Evolutionary conservation across 225 moss, liverwort and hornwort genomes (phyloP), one percentile per base, ranked within the genome.

Genomic region (Bryoerythrophyllum caledonicum): DNA sequence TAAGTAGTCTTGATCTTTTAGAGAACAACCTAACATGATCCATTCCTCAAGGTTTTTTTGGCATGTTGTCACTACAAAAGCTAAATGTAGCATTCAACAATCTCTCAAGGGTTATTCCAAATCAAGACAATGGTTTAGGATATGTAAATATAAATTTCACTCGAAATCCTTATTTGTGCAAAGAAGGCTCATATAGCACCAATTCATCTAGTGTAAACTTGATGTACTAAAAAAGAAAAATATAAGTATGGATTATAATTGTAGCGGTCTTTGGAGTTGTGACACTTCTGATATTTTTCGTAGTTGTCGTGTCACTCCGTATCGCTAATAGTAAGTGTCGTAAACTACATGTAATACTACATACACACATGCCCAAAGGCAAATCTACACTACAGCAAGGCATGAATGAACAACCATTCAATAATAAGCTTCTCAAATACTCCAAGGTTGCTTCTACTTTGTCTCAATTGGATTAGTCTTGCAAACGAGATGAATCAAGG

Each of bases 251-350:
- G 88, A 62, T 2, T 74, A 68, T 10, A 38, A 1, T 53, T 12
- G 53, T 21, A 51, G 68, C 32, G 14, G 76, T 90, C 63, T 70
- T 68, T 16, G 81, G 70, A 11, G 82, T 68, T 6, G 75, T n/a
- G 20, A 20, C 74, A 0, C 27, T 77, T 24, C 73, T 86, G 44
- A n/a, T n/a, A n/a, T n/a, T n/a, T n/a, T 25, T 87, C 62, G 44
- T 87, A 6, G 62, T 78, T 78, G 11, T 70, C 74, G 10, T 80
- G 46, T 68, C 63, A 76, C 3, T 73, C 83, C 8, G 76, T 85
- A n/a, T n/a, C n/a, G n/a, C n/a, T n/a, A n/a, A n/a, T n/a, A n/a
- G n/a, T n/a, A n/a, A n/a, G n/a, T n/a, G n/a, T n/a, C n/a, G n/a
- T n/a, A n/a, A n/a, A n/a, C n/a, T n/a, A n/a, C n/a, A n/a, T n/a